Evolutionary conservation across 1,284 basidiomycete genomes (phyloP), one percentile per base, ranked within the genome.

Genomic region (Ustilago vetiveriae): DNA sequence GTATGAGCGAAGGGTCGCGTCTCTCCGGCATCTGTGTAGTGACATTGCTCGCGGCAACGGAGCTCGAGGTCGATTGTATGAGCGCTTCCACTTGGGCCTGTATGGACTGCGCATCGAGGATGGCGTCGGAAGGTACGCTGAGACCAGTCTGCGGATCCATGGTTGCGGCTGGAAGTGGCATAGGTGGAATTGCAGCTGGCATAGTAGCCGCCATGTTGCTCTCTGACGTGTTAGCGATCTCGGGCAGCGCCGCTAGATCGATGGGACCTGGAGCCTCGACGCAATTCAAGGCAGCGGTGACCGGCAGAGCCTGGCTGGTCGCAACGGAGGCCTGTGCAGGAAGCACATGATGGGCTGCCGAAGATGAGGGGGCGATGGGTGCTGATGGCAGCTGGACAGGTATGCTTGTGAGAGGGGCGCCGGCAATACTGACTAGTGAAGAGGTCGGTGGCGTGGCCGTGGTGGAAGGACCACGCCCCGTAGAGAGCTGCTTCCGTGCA

Each of bases 41-140:
- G n/a, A 32, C 27, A 6, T 33, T 27, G 14, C 37, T 49, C 16
- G 36, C 42, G 14, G 29, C 55, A 17, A 65, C 54, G 24, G 54
- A 57, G 38, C 32, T 65, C 17, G 62, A 65, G 3, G 62, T 58
- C 6, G 67, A 70, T 19, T 60, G 46, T 24, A 65, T 56, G 35
- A 70, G 41, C 3, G 67, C 67, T 36, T 65, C 60, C 6, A 70
- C 48, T 16, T 70, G 67, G 3, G 67, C 67, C 32, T 70, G 67
- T 17, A 70, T 64, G 22, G 52, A 39, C 19, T 57, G 67, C 1
- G 67, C 49, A 27, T 70, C 62, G 23, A 70, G 41, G 46, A 57
- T 57, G 6, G 35, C 17, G n/a, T 33, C 49, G 6, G 48, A 21
- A 2, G 50, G 14, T 3, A 44, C 17, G n/a, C 22, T 27, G 21